Base-by-base conservation (phyloP, 305 asterid genomes). In the Fraxinus angustifolia region DNA sequence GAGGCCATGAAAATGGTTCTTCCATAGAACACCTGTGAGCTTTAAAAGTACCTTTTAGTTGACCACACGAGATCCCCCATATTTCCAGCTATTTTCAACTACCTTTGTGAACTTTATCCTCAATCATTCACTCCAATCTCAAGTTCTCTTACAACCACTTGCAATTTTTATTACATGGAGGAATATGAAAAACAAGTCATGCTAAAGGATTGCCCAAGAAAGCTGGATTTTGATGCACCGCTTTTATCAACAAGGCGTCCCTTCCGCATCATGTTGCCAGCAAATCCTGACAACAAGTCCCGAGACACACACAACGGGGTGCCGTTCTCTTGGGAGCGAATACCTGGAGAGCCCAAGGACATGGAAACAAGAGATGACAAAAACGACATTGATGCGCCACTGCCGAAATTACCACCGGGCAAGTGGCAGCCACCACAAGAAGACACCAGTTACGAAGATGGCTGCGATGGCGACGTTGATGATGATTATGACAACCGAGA, bases 291-390 rank as follows among this genome's bases (percentile, higher is more conserved):
- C 28, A 38, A 75, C 48, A 70, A 76, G 80, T 79, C 83, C 6
- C 45, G 42, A 10, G 87, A 86, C 38, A 40, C 78, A 1, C 74
- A 79, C 67, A 83, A 82, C 65, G 87, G 92, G 84, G 91, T 92
- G 38, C 97, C 98, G 6, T 93, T 93, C 80, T 93, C 94, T 21
- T 92, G 97, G 94, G 97, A 91, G 79, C 83, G 88, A 82, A 84
- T 82, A 56, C 93, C 98, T 0, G 97, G 94, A 19, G 90, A 91
- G 85, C 97, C 97, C 3, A 92, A 92, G 75, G 87, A 88, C 79
- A 53, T 48, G 19, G 76, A 78, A 0, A 6, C 53, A 16, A 65
- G 26, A 8, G 86, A 84, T 3, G 56, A n/a, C 1, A 31, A 10
- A 0, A 35, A 21, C 5, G 12, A 68, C 12, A 38, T 50, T 8